Conservation (phyloP, 140 eudicot species). For the Stevia rebaudiana region DNA sequence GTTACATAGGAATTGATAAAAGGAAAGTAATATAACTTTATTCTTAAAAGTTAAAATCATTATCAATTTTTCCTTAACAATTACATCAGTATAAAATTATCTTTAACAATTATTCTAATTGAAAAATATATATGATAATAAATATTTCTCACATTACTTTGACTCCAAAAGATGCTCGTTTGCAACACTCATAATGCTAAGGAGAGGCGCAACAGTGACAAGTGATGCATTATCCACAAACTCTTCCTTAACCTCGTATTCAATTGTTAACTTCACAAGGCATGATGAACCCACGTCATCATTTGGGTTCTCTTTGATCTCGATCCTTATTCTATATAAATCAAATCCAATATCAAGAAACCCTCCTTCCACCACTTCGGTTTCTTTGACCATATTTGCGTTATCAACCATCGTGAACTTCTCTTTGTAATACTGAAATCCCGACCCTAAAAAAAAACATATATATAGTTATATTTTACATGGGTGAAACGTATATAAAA, state of each 20-base stretch:
- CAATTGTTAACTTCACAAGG: constrained; percentile 29
- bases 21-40: too few species aligned
- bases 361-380: constrained; percentile 43
- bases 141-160: neutral
- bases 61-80: too few species aligned
- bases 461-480: too few species aligned
- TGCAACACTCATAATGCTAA: constrained; percentile 27
- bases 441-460: too few species aligned
- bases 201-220: constrained; percentile 18
- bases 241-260: constrained; percentile 39
- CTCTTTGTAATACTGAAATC: constrained; percentile 26
- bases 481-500: too few species aligned
- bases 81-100: too few species aligned
- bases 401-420: constrained; percentile 29
- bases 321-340: constrained; percentile 29
- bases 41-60: too few species aligned
- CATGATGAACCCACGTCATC: constrained; percentile 13
- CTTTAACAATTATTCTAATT: too few species aligned
- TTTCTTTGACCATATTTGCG: constrained; percentile 32
- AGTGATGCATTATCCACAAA: constrained; percentile 26
- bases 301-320: constrained; percentile 27
- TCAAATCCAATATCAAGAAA: constrained; percentile 32
- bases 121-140: neutral
- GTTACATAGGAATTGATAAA: too few species aligned
- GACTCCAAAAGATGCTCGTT: constrained; percentile 25